Conservation (phyloP, 441 rosid genomes). For the Manihot esculenta region DNA sequence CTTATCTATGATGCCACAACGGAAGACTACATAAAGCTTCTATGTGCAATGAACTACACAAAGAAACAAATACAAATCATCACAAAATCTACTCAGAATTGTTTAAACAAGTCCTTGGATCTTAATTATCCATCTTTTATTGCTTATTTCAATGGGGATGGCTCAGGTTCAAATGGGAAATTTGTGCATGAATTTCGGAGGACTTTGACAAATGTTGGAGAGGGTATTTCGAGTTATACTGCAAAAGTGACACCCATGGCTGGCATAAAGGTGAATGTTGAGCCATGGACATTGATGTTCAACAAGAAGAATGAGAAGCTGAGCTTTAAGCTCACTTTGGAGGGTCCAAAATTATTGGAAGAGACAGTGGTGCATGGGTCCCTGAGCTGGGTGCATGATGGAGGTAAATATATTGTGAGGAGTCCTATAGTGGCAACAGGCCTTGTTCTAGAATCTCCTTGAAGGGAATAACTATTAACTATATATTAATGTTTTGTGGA, state of each 20-base stretch:
- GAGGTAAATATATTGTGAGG: constrained; percentile 61
- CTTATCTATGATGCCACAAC: constrained; percentile 61
- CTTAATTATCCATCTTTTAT: constrained; percentile 78
- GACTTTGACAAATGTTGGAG: constrained; percentile 70
- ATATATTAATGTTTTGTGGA: not conserved
- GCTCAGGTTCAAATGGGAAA: constrained; percentile 24
- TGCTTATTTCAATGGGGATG: constrained; percentile 41
- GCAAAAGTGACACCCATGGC: constrained; percentile 45
- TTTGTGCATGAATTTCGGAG: constrained; percentile 41
- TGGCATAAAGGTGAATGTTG: constrained; percentile 58
- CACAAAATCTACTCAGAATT: constrained; percentile 43
- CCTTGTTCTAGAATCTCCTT: constrained; percentile 31
- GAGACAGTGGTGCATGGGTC: constrained; percentile 54
- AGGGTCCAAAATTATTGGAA: constrained; percentile 45
- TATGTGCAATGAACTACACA: constrained; percentile 57
- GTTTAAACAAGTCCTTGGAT: constrained; percentile 52
- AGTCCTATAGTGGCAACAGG: constrained; percentile 70
- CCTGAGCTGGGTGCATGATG: constrained; percentile 59
- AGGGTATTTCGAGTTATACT: constrained; percentile 32
- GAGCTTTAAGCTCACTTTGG: constrained; percentile 42
- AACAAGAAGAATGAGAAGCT: constrained; percentile 36
- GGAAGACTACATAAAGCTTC: constrained; percentile 53
- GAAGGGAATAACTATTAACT: not conserved
- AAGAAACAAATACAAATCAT: constrained; percentile 59
- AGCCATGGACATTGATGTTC: constrained; percentile 54